phyloP scores from a whole-genome alignment of 2,329 filamentous ascomycete species.

The Emmonsia crescens region DNA sequence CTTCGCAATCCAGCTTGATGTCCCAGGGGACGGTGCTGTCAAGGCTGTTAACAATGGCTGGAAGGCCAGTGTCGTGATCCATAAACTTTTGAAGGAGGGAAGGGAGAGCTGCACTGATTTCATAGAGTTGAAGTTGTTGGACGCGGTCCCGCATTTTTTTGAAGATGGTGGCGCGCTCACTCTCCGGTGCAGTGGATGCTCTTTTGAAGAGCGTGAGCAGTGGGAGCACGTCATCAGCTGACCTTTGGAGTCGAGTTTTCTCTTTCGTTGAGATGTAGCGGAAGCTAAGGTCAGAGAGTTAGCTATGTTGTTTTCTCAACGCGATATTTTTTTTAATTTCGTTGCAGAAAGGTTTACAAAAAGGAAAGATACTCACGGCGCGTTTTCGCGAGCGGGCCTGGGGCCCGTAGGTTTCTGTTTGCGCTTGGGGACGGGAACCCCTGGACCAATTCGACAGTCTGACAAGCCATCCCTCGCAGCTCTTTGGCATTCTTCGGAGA shows the following conservation, averaged over 20 bases:
- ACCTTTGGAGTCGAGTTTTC: background rate
- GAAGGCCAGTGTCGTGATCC: constrained; percentile 8
- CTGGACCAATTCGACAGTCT: constrained; percentile 8
- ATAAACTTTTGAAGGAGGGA: constrained; percentile 7
- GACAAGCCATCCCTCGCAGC: constrained; percentile 7
- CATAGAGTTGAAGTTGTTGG: constrained; percentile 9
- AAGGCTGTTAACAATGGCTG: constrained; percentile 6
- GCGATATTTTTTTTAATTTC: background rate
- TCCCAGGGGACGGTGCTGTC: constrained; percentile 9
- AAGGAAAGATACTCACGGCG: background rate
- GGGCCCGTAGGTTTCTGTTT: background rate
- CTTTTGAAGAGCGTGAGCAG: background rate
- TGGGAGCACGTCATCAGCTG: background rate
- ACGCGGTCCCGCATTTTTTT: constrained; percentile 7
- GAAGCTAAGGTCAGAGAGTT: background rate
- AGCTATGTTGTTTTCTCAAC: background rate
- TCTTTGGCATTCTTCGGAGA: constrained; percentile 7
- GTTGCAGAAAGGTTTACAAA: background rate
- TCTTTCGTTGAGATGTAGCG: constrained; percentile 1
- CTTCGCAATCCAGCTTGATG: constrained; percentile 10
- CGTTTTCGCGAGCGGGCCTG: no score
- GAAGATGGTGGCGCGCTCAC: background rate
- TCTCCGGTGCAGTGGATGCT: background rate
- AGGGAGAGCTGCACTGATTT: constrained; percentile 2
- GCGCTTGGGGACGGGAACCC: constrained; percentile 1